Evolutionary conservation across 371 early-diverging fungal genomes (phyloP), one percentile per base, ranked within the genome.

Genomic region (Vairimorpha necatrix): DNA sequence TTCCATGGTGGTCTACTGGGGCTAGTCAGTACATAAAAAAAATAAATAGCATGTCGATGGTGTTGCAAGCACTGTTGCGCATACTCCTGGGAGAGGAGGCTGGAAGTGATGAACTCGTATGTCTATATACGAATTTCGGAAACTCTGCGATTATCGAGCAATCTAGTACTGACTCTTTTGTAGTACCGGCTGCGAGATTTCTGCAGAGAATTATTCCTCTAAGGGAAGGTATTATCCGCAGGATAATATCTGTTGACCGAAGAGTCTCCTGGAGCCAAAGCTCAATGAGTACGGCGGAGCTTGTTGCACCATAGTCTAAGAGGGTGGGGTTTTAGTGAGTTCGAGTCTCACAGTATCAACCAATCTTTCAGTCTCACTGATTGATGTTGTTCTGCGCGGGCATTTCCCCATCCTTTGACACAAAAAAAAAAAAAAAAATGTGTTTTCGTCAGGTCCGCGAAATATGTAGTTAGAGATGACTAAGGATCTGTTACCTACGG

Each of bases 281-380:
- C 26, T 24, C 56, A 54, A 54, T 54, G 56, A 24, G 26, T 54
- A 54, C 22, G 56, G 56, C 56, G 56, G 56, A 54, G 56, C 56
- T 54, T 54, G 56, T 11, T 26, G 56, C 56, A 54, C 56, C 56
- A 54, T 54, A 54, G 56, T 20, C 22, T 54, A 18, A 54, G 22
- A n/a, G 56, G 56, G 56, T 54, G 56, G 56, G 56, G 56, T 54
- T 54, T 54, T 54, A 54, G 56, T 54, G 56, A n/a, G 56, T 54
- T 20, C 22, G 56, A 54, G 56, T 54, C 56, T n/a, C 56, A 54
- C 56, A 54, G 56, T 54, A 54, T n/a, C 56, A 11, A 16, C n/a
- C 7, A 42, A 42, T 16, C 7, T 11, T 11, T 42, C 42, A 42
- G 42, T 42, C 42, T 42, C 42, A 16, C 16, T 7, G 42, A 11